A percentile compares a stretch with the other conserved stretches of the same genome.
Evolutionary conservation across 306 rosid genomes (phyloP).

Genomic region (Quercus cerris): DNA sequence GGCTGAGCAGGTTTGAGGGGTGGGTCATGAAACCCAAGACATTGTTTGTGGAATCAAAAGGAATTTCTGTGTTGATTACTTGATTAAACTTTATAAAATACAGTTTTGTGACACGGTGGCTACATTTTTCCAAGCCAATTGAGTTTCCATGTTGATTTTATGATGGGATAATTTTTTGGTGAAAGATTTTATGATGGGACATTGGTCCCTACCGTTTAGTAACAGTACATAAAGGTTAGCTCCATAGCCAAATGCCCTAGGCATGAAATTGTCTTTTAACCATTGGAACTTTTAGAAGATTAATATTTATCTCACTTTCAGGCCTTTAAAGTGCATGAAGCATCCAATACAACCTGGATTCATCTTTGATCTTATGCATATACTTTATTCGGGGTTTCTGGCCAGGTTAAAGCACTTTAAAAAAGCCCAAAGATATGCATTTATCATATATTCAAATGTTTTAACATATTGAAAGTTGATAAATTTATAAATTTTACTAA

Average conservation of each 20-base stretch:
- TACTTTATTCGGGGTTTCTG: no score
- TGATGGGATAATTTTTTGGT: neutral
- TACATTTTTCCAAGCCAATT: neutral
- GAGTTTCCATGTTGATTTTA: neutral
- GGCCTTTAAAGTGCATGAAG: no score
- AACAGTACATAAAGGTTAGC: neutral
- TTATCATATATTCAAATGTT: no score
- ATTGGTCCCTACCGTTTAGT: neutral
- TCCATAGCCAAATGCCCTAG: neutral
- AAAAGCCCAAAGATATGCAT: no score
- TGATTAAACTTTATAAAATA: conserved; percentile 11
- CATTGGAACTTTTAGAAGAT: no score
- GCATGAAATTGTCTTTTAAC: no score
- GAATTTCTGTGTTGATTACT: conserved; percentile 21
- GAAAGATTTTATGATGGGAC: neutral
- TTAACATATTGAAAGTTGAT: no score
- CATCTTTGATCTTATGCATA: no score
- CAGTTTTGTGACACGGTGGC: neutral
- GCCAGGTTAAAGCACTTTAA: no score
- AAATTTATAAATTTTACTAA: no score
- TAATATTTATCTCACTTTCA: no score
- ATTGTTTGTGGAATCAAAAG: conserved; percentile 32
- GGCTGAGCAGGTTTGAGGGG: conserved; percentile 32
- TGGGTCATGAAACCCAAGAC: conserved; percentile 27
- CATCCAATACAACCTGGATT: no score